These are phyloP conservation scores for Exophiala spinifera DNA, from an alignment of 2,329 filamentous ascomycete species.

Conservation along the genomic window DNA sequence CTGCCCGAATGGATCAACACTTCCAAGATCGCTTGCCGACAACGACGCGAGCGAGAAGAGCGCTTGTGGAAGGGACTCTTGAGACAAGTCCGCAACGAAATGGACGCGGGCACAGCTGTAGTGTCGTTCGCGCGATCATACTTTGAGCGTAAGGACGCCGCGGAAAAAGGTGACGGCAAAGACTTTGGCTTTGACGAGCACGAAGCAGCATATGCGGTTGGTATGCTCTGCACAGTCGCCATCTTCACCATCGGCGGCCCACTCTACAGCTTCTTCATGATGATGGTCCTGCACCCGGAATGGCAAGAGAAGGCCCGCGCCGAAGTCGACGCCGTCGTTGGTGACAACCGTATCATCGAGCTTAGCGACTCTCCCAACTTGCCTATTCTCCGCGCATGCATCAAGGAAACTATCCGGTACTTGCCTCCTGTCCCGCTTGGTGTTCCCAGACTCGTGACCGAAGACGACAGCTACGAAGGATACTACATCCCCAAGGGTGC, in stretches of 20 bases:
- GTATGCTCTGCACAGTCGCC: conserved; percentile 29
- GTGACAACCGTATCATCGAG: conserved; percentile 40
- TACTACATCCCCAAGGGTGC: conserved; percentile 51
- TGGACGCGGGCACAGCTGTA: conserved; percentile 9
- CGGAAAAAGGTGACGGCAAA: conserved; percentile 1
- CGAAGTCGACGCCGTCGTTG: conserved; percentile 39
- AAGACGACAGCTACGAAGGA: conserved; percentile 49
- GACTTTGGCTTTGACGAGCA: conserved; percentile 26
- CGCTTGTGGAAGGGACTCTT: conserved; percentile 18
- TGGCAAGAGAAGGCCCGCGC: conserved; percentile 46
- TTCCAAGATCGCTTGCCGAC: conserved; percentile 9
- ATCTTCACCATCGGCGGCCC: conserved; percentile 32
- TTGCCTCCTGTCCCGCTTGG: conserved; percentile 50
- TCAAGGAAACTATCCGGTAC: conserved; percentile 47
- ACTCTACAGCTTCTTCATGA: conserved; percentile 33
- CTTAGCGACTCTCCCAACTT: conserved; percentile 40
- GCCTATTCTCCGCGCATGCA: conserved; percentile 40
- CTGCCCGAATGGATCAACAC: conserved; percentile 21
- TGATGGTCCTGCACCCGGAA: conserved; percentile 50
- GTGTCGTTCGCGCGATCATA: conserved; percentile 19
- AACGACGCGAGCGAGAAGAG: conserved; percentile 17
- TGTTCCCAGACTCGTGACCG: conserved; percentile 51
- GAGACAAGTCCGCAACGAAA: conserved; percentile 8
- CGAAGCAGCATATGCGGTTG: conserved; percentile 30
- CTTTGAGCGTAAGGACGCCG: conserved; percentile 13